Evolutionary conservation across 2,329 filamentous ascomycete species (phyloP).

Genomic region (Beauveria asiatica): DNA sequence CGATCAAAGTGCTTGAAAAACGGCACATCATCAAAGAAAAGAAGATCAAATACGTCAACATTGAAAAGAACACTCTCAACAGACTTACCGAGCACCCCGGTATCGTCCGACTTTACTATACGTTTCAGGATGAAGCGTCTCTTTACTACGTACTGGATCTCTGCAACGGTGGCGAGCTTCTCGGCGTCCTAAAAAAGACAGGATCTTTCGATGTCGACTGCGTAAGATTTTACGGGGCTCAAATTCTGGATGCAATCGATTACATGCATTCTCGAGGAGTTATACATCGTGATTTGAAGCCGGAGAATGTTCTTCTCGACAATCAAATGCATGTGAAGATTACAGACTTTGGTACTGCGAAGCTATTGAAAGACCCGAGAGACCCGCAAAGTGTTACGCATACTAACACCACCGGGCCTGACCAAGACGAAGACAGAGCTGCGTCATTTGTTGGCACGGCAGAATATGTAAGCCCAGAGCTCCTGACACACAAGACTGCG

Average conservation of each 20-base stretch:
- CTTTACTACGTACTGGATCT: slow-evolving; percentile 95
- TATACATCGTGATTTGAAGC: slow-evolving; percentile 93
- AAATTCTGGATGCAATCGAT: slow-evolving; percentile 91
- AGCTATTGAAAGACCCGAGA: slow-evolving; percentile 53
- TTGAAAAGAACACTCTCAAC: slow-evolving; percentile 97
- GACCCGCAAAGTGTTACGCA: slow-evolving; percentile 27
- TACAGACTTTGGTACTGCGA: slow-evolving; percentile 97
- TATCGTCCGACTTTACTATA: slow-evolving; percentile 94
- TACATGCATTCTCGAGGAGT: slow-evolving; percentile 97
- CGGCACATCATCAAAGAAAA: slow-evolving; percentile 99
- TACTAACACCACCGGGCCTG: slow-evolving; percentile 27
- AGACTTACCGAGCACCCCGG: slow-evolving; percentile 92
- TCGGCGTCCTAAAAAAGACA: slow-evolving; percentile 89
- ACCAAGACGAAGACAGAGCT: slow-evolving; percentile 60
- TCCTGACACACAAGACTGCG: slow-evolving; percentile 93
- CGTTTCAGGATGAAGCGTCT: slow-evolving; percentile 93
- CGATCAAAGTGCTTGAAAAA: slow-evolving; percentile 97
- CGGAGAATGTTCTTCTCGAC: slow-evolving; percentile 92
- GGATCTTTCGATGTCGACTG: slow-evolving; percentile 93
- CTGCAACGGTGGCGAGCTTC: slow-evolving; percentile 81
- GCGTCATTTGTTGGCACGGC: slow-evolving; percentile 96
- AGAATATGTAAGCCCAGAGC: slow-evolving; percentile 94
- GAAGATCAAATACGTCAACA: slow-evolving; percentile 99
- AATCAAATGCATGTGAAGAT: slow-evolving; percentile 98
- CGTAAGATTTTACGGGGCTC: slow-evolving; percentile 85